Conservation (phyloP, 2,329 filamentous ascomycete species). For the Sordariomycetes sp. region DNA sequence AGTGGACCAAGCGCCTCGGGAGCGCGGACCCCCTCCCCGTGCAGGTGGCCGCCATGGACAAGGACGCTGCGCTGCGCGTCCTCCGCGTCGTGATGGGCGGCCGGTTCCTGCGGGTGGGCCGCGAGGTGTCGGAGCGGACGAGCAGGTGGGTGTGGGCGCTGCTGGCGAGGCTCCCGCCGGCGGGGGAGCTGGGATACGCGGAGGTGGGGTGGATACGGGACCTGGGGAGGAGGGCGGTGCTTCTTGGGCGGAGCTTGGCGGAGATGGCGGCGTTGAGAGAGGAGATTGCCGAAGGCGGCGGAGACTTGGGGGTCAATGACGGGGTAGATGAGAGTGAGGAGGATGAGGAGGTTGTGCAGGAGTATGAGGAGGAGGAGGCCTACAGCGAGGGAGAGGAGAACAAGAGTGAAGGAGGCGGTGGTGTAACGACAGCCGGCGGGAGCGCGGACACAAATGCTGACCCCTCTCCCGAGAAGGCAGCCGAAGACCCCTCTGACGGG, state of each 20-base stretch:
- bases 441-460: neutral
- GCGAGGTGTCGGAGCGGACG: slow-evolving; percentile 50
- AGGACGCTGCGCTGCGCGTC: slow-evolving; percentile 54
- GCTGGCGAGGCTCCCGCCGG: slow-evolving; percentile 62
- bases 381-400: slow-evolving; percentile 18
- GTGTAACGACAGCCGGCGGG: neutral
- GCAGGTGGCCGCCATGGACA: slow-evolving; percentile 55
- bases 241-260: slow-evolving; percentile 42
- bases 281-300: slow-evolving; percentile 25
- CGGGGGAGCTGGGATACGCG: slow-evolving; percentile 63
- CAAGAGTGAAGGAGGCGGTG: slow-evolving; percentile 4
- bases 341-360: slow-evolving; percentile 23
- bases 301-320: slow-evolving; percentile 28
- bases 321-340: slow-evolving; percentile 33
- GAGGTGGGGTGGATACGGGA: slow-evolving; percentile 71
- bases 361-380: slow-evolving; percentile 11
- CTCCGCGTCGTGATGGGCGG: slow-evolving; percentile 56
- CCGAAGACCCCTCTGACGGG: slow-evolving; percentile 10
- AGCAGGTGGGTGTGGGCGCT: slow-evolving; percentile 82
- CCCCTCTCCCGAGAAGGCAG: slow-evolving; percentile 10
- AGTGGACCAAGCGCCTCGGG: slow-evolving; percentile 42
- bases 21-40: slow-evolving; percentile 45
- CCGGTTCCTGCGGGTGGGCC: slow-evolving; percentile 50
- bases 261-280: slow-evolving; percentile 39
- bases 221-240: slow-evolving; percentile 64